Conservation (phyloP, 2,329 filamentous ascomycete genomes). For the Hirsutella minnesotensis region DNA sequence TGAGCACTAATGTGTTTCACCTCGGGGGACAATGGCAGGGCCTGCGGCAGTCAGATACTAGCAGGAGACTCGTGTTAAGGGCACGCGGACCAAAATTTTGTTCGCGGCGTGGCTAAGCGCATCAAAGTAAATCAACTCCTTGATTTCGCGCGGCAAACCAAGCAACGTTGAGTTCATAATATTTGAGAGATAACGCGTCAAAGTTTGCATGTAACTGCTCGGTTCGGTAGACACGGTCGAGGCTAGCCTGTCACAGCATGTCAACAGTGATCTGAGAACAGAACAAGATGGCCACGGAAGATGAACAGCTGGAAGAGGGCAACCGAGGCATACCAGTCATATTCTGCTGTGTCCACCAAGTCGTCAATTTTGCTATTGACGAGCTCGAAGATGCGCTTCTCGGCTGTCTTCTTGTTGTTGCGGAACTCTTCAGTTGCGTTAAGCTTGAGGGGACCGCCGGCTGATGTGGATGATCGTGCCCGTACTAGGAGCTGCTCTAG, state of each 20-base stretch:
- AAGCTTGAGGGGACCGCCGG: slow-evolving; percentile 68
- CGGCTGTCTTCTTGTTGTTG: slow-evolving; percentile 86
- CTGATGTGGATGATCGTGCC: slow-evolving; percentile 70
- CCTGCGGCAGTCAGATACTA: slow-evolving; percentile 28
- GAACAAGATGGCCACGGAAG: too few species aligned
- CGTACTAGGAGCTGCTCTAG: slow-evolving; percentile 77
- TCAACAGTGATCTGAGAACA: neutral
- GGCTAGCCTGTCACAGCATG: slow-evolving; percentile 26
- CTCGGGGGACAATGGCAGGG: slow-evolving; percentile 63
- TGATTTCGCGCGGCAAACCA: slow-evolving; percentile 88
- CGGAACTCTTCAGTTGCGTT: slow-evolving; percentile 78
- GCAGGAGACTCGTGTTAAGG: neutral
- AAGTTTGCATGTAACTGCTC: slow-evolving; percentile 88
- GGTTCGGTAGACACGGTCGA: slow-evolving; percentile 56
- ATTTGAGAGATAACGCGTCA: slow-evolving; percentile 85
- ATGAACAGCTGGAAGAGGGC: neutral
- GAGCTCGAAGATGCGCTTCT: slow-evolving; percentile 95
- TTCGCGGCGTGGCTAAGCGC: slow-evolving; percentile 83
- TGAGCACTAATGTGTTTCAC: slow-evolving; percentile 82
- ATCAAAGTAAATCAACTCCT: slow-evolving; percentile 96
- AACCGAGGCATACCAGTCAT: slow-evolving; percentile 58
- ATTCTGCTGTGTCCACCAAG: slow-evolving; percentile 91
- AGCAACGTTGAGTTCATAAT: slow-evolving; percentile 94
- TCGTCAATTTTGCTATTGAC: slow-evolving; percentile 99
- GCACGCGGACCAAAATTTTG: slow-evolving; percentile 54